Conservation (phyloP, 192 early-diverging fungal genomes). For the Coemansia sp. region DNA sequence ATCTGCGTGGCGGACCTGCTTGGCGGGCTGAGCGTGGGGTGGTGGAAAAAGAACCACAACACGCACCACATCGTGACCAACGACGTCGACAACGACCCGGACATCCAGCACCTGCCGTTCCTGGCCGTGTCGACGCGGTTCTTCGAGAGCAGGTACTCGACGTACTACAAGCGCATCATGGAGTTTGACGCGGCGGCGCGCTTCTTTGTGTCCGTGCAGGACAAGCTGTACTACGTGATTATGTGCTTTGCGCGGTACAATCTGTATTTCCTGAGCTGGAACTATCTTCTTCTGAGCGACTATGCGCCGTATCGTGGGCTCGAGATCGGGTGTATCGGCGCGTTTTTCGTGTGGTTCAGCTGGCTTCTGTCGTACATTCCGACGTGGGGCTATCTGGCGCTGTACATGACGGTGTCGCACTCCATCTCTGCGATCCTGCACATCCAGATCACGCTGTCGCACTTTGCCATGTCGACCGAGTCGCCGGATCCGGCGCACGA, state of each 20-base stretch:
- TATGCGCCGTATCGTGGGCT: conserved; percentile 70
- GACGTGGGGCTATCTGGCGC: conserved; percentile 57
- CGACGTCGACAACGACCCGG: conserved; percentile 90
- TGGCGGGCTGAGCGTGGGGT: conserved; percentile 88
- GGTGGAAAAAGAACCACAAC: conserved; percentile 98
- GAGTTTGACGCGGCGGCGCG: conserved; percentile 73
- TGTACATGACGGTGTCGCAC: conserved; percentile 77
- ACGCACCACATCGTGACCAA: conserved; percentile 97
- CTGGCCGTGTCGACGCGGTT: conserved; percentile 80
- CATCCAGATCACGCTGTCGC: conserved; percentile 93
- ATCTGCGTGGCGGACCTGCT: conserved; percentile 75
- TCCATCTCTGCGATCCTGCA: conserved; percentile 82
- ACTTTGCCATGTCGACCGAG: conserved; percentile 92
- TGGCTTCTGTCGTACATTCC: conserved; percentile 68
- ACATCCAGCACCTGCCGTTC: conserved; percentile 97
- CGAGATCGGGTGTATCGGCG: conserved; percentile 68
- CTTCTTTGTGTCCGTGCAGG: conserved; percentile 77
- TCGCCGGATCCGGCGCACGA: conserved; percentile 64
- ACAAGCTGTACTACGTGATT: conserved; percentile 82
- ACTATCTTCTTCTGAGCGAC: conserved; percentile 61
- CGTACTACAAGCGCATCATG: conserved; percentile 81
- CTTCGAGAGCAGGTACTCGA: conserved; percentile 80
- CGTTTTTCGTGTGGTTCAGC: conserved; percentile 81
- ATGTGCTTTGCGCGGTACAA: conserved; percentile 92
- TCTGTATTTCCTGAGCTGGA: conserved; percentile 74